These are phyloP conservation scores for Begonia peltatifolia DNA, from an alignment of 306 rosid genomes.

Conservation along the genomic window DNA sequence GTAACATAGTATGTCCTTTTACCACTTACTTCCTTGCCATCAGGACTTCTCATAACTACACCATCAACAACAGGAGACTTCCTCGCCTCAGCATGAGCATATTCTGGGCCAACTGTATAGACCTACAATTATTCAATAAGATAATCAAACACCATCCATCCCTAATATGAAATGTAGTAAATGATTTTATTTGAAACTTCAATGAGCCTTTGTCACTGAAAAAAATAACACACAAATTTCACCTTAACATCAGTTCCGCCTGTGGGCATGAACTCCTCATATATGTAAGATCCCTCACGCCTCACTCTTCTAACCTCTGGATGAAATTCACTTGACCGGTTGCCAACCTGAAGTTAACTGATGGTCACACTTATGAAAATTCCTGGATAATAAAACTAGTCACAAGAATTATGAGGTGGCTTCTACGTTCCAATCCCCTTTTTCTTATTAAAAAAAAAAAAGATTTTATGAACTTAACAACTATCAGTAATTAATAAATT, in stretches of 20 bases:
- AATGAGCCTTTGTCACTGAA: too few relatives aligned
- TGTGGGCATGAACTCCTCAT: constrained; percentile 95
- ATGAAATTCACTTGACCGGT: constrained; percentile 93
- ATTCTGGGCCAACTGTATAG: constrained; percentile 95
- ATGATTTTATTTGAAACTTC: too few relatives aligned
- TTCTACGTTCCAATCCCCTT: too few relatives aligned
- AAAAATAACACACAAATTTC: constrained; percentile 1
- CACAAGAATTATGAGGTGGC: too few relatives aligned
- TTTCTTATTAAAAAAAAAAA: too few relatives aligned
- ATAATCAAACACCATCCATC: constrained; percentile 4
- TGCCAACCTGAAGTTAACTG: constrained; percentile 62
- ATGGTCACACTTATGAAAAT: constrained; percentile 13
- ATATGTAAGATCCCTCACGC: constrained; percentile 94
- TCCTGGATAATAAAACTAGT: constrained; percentile 5
- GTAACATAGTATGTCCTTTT: constrained; percentile 6
- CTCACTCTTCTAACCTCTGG: constrained; percentile 95
- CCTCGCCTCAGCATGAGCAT: constrained; percentile 99
- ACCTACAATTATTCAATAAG: constrained; percentile 43
- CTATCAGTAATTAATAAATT: too few relatives aligned
- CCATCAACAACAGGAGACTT: constrained; percentile 99
- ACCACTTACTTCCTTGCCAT: constrained; percentile 88
- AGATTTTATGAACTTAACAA: too few relatives aligned
- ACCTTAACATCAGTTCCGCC: constrained; percentile 99
- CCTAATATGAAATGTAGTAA: too few relatives aligned
- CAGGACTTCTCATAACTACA: constrained; percentile 97